These are phyloP conservation scores for Coemansia sp. DNA, from an alignment of 192 early-diverging fungal species.

Conservation along the genomic window DNA sequence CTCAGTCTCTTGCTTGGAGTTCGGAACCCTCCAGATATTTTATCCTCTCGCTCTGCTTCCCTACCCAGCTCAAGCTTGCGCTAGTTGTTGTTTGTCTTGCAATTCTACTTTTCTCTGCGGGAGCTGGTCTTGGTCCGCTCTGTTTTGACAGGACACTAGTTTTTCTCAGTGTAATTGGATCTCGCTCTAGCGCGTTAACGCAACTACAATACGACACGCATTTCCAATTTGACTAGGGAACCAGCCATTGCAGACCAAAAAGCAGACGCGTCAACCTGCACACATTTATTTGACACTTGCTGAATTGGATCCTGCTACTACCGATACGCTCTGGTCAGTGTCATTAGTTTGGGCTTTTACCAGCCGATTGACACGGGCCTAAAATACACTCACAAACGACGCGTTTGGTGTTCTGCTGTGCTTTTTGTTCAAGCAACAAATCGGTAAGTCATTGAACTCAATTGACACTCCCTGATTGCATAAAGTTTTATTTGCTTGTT, in stretches of 20 bases:
- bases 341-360: neutral
- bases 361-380: neutral
- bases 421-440: neutral
- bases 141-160: neutral
- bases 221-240: no score
- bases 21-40: neutral
- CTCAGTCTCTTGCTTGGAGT: conserved; percentile 8
- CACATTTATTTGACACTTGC: neutral
- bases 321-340: neutral
- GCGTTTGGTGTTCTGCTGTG: neutral
- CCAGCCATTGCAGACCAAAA: neutral
- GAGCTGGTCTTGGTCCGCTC: neutral
- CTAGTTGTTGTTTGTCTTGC: conserved; percentile 1
- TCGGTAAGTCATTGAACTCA: conserved; percentile 9
- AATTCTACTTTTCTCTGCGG: neutral
- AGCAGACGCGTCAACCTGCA: neutral
- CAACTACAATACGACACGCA: no score
- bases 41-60: neutral
- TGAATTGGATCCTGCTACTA: neutral
- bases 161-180: neutral
- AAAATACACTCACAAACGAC: neutral
- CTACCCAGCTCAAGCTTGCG: neutral
- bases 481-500: neutral
- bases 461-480: conserved; percentile 4
- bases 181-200: neutral